phyloP scores from a whole-genome alignment of 257 asterid species.

The Scutellaria baicalensis region DNA sequence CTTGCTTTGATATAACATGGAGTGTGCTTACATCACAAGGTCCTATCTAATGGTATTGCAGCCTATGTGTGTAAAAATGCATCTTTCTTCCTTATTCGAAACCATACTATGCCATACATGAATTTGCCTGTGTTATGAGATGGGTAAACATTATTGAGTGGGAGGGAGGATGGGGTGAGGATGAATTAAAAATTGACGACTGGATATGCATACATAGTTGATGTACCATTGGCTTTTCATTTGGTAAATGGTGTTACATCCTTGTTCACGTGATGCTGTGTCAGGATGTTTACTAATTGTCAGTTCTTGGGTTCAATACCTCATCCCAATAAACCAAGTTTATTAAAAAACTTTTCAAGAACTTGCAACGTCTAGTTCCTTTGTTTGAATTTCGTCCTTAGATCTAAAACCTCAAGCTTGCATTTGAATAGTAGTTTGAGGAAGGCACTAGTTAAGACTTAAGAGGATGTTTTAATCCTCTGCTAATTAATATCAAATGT shows the following conservation, averaged over 20 bases:
- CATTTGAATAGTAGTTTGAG: background rate
- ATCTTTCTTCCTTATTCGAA: background rate
- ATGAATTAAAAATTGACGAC: background rate
- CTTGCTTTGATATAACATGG: background rate
- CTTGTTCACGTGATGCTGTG: background rate
- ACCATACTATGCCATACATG: background rate
- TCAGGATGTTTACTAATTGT: background rate
- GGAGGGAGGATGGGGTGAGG: background rate
- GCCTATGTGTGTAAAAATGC: background rate
- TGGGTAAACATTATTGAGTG: background rate
- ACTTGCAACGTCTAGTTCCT: conserved; percentile 1
- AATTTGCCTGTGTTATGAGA: background rate
- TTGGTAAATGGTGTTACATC: background rate
- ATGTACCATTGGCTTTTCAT: background rate
- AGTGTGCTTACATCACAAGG: background rate
- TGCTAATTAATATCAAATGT: background rate
- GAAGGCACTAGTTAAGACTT: background rate
- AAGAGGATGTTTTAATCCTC: conserved; percentile 7
- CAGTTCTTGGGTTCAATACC: background rate
- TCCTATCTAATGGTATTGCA: conserved; percentile 1
- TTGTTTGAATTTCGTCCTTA: background rate
- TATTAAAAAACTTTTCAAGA: background rate
- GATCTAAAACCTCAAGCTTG: background rate
- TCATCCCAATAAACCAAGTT: background rate
- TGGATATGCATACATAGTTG: background rate